Conservation (phyloP, 805 yeast genomes). For the Candida namnaoensis region DNA sequence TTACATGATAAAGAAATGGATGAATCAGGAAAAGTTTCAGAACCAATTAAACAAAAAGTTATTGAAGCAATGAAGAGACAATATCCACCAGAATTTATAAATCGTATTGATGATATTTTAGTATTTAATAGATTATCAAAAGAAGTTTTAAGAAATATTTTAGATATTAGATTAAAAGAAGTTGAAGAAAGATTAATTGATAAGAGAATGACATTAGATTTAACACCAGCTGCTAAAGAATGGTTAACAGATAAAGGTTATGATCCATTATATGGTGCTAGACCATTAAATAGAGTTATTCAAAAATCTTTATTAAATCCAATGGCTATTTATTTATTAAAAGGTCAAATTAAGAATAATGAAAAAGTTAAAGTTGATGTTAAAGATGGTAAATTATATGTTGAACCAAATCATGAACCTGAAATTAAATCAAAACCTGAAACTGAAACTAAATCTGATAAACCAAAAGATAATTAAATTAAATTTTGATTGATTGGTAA, state of each 20-base stretch:
- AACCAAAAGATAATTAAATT: constrained; percentile 7
- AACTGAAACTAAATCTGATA: constrained; percentile 3
- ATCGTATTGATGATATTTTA: constrained; percentile 88
- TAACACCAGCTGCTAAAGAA: constrained; percentile 57
- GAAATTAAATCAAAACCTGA: constrained; percentile 13
- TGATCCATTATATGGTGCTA: constrained; percentile 89
- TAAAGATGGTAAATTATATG: constrained; percentile 31
- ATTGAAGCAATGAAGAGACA: constrained; percentile 56
- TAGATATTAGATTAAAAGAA: constrained; percentile 77
- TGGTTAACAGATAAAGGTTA: constrained; percentile 84
- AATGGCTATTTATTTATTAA: constrained; percentile 69
- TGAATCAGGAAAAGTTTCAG: constrained; percentile 52
- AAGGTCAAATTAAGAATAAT: constrained; percentile 62
- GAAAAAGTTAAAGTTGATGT: constrained; percentile 47
- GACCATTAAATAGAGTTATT: constrained; percentile 87
- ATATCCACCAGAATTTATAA: constrained; percentile 93
- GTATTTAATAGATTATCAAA: constrained; percentile 88
- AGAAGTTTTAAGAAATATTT: constrained; percentile 64
- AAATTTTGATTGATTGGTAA: background rate
- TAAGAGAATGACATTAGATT: constrained; percentile 58
- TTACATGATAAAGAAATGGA: constrained; percentile 48
- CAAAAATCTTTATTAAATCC: constrained; percentile 84
- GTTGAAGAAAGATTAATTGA: constrained; percentile 71
- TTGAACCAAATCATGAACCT: constrained; percentile 36
- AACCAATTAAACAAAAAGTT: constrained; percentile 47